These are phyloP conservation scores for Globisporangium mamillatum DNA, from an alignment of 352 stramenopile species.

Conservation along the genomic window DNA sequence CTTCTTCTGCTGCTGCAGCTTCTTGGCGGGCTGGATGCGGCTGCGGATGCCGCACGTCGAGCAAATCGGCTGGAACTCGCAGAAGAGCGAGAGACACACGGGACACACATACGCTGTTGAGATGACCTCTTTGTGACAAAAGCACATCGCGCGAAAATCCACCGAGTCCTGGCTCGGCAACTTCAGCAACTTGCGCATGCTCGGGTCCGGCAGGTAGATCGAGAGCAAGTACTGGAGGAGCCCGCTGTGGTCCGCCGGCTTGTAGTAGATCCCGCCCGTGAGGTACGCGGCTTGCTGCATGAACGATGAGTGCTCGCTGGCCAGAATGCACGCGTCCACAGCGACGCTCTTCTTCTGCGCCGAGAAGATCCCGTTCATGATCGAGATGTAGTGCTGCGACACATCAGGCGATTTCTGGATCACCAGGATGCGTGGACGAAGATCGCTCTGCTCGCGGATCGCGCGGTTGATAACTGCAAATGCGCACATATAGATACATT, in stretches of 20 bases:
- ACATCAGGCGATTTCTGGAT: constrained; percentile 83
- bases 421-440: constrained; percentile 79
- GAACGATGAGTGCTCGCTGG: constrained; percentile 76
- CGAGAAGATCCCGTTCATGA: constrained; percentile 91
- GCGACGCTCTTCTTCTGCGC: constrained; percentile 84
- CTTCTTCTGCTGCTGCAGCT: constrained; percentile 49
- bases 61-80: constrained; percentile 83
- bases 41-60: constrained; percentile 86
- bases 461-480: constrained; percentile 80
- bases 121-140: constrained; percentile 84
- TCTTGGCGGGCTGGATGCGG: constrained; percentile 74
- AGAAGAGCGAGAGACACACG: constrained; percentile 87
- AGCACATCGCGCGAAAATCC: constrained; percentile 89
- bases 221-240: constrained; percentile 85
- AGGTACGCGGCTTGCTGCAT: constrained; percentile 87
- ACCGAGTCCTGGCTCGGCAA: constrained; percentile 83
- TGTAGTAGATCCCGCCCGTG: constrained; percentile 86
- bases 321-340: constrained; percentile 80
- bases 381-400: constrained; percentile 86
- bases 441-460: constrained; percentile 71
- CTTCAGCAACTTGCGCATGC: constrained; percentile 78
- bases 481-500: constrained; percentile 4
- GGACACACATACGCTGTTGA: constrained; percentile 84
- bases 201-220: constrained; percentile 82
- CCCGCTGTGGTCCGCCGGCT: constrained; percentile 59